Conservation (phyloP, 495 filamentous ascomycete species). For the Pyronema domesticum region DNA sequence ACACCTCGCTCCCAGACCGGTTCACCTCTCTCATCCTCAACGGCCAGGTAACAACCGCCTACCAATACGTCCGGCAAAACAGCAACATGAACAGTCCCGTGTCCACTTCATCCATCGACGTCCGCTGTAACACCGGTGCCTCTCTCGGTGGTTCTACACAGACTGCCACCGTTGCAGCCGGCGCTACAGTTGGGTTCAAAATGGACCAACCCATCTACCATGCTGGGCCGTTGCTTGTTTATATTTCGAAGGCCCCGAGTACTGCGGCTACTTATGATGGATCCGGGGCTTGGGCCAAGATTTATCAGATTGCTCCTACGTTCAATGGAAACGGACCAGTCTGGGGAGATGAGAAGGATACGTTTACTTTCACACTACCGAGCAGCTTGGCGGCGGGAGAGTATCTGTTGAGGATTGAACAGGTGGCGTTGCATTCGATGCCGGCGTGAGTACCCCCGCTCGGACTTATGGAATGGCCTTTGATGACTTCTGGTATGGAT, state of each 20-base stretch:
- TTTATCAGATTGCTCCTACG: slow-evolving; percentile 30
- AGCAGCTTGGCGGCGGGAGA: slow-evolving; percentile 32
- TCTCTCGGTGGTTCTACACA: slow-evolving; percentile 24
- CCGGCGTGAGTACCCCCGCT: not conserved
- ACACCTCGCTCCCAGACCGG: slow-evolving; percentile 7
- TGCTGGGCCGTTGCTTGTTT: slow-evolving; percentile 32
- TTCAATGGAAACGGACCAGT: slow-evolving; percentile 15
- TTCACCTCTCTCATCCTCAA: slow-evolving; percentile 21
- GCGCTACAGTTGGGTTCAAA: slow-evolving; percentile 31
- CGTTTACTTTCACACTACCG: slow-evolving; percentile 33
- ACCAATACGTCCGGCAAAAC: slow-evolving; percentile 26
- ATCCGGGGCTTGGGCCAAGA: slow-evolving; percentile 36
- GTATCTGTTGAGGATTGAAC: slow-evolving; percentile 42
- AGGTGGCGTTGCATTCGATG: slow-evolving; percentile 36
- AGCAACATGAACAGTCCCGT: slow-evolving; percentile 27
- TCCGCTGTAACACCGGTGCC: slow-evolving; percentile 33
- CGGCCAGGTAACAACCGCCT: slow-evolving; percentile 8
- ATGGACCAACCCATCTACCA: slow-evolving; percentile 35
- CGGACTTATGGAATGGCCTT: not conserved
- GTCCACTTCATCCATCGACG: slow-evolving; percentile 28
- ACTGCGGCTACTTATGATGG: slow-evolving; percentile 34
- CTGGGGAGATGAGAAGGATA: slow-evolving; percentile 16
- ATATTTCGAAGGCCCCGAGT: slow-evolving; percentile 34
- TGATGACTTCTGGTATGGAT: slow-evolving; percentile 18
- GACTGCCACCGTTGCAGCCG: slow-evolving; percentile 30